These are phyloP conservation scores for Phytophthora boehmeriae DNA, from an alignment of 352 stramenopile genomes.

Conservation along the genomic window DNA sequence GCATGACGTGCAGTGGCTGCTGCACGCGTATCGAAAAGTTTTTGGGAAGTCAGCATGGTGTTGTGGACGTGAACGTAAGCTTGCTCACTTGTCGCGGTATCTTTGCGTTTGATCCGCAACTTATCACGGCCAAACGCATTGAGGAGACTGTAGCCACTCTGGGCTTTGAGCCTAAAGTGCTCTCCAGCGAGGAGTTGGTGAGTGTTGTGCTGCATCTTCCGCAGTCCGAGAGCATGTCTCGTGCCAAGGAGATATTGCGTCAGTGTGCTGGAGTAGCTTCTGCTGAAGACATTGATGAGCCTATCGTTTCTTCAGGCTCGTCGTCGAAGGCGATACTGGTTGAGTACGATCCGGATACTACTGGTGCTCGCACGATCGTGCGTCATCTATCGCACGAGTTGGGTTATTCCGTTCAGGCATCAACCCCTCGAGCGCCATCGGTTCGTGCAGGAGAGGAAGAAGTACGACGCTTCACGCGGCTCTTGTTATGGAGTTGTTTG, in stretches of 20 bases:
- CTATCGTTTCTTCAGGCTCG: slow-evolving; percentile 6
- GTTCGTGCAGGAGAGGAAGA: slow-evolving; percentile 44
- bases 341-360: slow-evolving; percentile 53
- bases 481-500: slow-evolving; percentile 62
- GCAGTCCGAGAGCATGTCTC: slow-evolving; percentile 20
- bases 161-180: slow-evolving; percentile 71
- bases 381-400: slow-evolving; percentile 41
- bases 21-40: slow-evolving; percentile 86
- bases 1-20: slow-evolving; percentile 90
- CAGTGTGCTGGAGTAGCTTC: slow-evolving; percentile 45
- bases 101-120: slow-evolving; percentile 51
- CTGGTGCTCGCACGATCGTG: slow-evolving; percentile 47
- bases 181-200: slow-evolving; percentile 58
- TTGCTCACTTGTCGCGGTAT: slow-evolving; percentile 62
- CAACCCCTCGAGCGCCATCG: slow-evolving; percentile 49
- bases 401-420: slow-evolving; percentile 56
- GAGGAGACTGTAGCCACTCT: slow-evolving; percentile 63
- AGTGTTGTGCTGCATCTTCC: slow-evolving; percentile 60
- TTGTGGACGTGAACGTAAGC: slow-evolving; percentile 69
- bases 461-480: slow-evolving; percentile 47
- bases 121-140: slow-evolving; percentile 63
- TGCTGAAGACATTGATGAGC: slow-evolving; percentile 28
- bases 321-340: slow-evolving; percentile 36
- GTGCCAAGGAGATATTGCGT: slow-evolving; percentile 31
- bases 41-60: slow-evolving; percentile 54